phyloP scores from a whole-genome alignment of 768 basidiomycete species.

The Tulasnella sp. region DNA sequence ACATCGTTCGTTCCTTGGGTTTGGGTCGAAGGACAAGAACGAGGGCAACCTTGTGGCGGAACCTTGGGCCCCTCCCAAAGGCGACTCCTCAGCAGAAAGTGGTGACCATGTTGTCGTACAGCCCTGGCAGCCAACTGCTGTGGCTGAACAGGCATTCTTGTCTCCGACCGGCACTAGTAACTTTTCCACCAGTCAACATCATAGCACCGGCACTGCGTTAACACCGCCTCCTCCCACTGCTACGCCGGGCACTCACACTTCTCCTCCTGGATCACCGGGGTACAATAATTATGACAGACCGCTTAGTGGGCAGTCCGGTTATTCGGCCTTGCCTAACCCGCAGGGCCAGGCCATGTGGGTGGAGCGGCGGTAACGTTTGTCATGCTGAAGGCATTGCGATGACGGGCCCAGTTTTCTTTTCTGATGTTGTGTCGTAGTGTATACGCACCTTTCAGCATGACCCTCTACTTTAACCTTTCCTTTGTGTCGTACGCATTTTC shows the following conservation, averaged over 20 bases:
- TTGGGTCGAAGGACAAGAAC: not conserved
- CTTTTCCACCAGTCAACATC: not conserved
- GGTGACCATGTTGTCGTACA: not conserved
- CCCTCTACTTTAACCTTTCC: too few relatives aligned
- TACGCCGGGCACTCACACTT: not conserved
- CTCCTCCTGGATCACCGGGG: too few relatives aligned
- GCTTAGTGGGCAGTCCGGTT: not conserved
- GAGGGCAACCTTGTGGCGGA: conserved; percentile 12
- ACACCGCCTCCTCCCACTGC: not conserved
- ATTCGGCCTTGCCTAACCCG: conserved; percentile 6
- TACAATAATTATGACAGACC: not conserved
- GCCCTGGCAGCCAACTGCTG: not conserved
- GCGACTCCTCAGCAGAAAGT: not conserved
- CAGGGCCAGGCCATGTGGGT: conserved; percentile 10
- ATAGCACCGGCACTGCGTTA: not conserved
- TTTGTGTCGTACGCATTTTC: too few relatives aligned
- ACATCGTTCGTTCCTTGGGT: not conserved
- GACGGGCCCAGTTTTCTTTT: not conserved
- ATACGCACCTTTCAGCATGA: too few relatives aligned
- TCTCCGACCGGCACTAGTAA: not conserved
- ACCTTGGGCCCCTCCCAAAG: not conserved
- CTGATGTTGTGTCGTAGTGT: too few relatives aligned
- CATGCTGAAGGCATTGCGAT: not conserved
- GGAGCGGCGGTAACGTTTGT: not conserved
- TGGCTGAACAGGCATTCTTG: conserved; percentile 7